Evolutionary conservation across 2,329 filamentous ascomycete species (phyloP).

Genomic region (Hortaea sp.): DNA sequence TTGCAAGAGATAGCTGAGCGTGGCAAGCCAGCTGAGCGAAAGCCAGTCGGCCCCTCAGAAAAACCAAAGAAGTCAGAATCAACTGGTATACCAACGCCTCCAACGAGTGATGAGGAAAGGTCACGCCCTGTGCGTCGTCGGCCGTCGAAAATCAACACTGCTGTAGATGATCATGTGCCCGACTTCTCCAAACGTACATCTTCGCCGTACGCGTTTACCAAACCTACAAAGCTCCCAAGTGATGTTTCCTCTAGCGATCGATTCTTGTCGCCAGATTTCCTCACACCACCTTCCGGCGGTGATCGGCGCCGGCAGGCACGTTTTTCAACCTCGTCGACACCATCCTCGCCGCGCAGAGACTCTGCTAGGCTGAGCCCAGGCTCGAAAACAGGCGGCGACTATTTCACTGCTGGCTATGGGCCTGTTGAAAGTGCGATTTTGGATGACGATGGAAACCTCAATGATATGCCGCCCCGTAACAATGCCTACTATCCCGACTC

Average conservation of each 20-base stretch:
- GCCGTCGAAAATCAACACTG: conserved; percentile 25
- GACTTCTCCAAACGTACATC: conserved; percentile 32
- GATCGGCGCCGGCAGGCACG: conserved; percentile 1
- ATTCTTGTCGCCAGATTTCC: conserved; percentile 39
- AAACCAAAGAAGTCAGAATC: conserved; percentile 8
- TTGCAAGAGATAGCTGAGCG: conserved; percentile 46
- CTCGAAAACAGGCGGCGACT: conserved; percentile 14
- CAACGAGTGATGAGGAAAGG: conserved; percentile 29
- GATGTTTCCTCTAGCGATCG: conserved; percentile 30
- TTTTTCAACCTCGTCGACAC: conserved; percentile 7
- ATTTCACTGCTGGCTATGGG: conserved; percentile 11
- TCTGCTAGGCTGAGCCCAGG: conserved; percentile 14
- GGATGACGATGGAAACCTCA: conserved; percentile 14
- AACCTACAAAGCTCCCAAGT: conserved; percentile 23
- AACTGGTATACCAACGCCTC: conserved; percentile 22
- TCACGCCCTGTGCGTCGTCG: conserved; percentile 17
- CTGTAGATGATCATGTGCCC: conserved; percentile 25
- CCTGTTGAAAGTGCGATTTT: conserved; percentile 16
- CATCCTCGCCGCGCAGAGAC: conserved; percentile 16
- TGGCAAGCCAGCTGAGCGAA: conserved; percentile 37
- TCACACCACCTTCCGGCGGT: conserved; percentile 28
- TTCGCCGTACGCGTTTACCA: conserved; percentile 36
- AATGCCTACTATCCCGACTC: neutral
- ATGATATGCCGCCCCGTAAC: neutral
- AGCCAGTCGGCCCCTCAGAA: conserved; percentile 47